phyloP scores from a whole-genome alignment of 495 filamentous ascomycete species.

The Lophiostoma macrostomum region DNA sequence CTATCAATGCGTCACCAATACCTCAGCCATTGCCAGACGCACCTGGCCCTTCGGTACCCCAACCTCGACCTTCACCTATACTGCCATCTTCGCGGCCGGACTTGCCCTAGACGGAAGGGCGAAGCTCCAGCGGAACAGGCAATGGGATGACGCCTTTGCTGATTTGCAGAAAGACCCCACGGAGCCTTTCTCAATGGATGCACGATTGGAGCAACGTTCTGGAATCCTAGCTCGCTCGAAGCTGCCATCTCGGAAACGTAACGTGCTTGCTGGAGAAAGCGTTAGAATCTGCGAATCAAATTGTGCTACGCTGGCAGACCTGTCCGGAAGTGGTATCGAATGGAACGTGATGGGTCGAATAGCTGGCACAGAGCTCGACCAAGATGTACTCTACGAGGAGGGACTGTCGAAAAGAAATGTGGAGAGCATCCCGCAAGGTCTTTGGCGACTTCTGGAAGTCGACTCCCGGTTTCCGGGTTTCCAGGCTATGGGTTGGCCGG shows the following conservation, averaged over 20 bases:
- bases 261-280: not conserved
- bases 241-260: not conserved
- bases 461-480: conserved; percentile 19
- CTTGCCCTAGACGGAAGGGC: conserved; percentile 60
- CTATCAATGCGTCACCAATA: conserved; percentile 57
- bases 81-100: conserved; percentile 69
- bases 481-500: conserved; percentile 21
- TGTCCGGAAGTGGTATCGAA: conserved; percentile 1
- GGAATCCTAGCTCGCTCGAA: not conserved
- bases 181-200: not conserved
- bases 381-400: not conserved
- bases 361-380: conserved; percentile 8
- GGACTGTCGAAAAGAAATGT: not conserved
- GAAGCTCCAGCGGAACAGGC: conserved; percentile 58
- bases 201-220: not conserved
- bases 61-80: conserved; percentile 66
- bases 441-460: conserved; percentile 15
- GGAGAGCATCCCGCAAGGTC: conserved; percentile 4
- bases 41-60: conserved; percentile 56
- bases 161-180: conserved; percentile 47
- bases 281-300: not conserved
- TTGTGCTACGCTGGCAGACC: not conserved
- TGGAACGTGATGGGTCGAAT: conserved; percentile 7
- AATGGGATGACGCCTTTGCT: conserved; percentile 60
- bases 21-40: conserved; percentile 50